Base-by-base conservation (phyloP, 495 filamentous ascomycete species). In the Amniculicola lignicola region DNA sequence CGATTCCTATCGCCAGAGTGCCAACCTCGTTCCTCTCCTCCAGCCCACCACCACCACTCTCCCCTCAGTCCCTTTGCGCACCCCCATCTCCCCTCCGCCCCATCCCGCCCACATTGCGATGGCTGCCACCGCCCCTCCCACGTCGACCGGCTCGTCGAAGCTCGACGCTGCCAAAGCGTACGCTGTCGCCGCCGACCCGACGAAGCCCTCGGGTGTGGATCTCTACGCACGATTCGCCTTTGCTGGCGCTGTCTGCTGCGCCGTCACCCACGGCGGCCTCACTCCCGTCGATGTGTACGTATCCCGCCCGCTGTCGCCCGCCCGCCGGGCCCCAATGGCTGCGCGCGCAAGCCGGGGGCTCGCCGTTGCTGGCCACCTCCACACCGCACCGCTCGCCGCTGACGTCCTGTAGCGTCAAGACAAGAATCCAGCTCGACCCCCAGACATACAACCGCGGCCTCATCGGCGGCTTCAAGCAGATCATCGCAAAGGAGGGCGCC, bases 231-330 rank as follows among this genome's bases (percentile, higher is more conserved):
- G 89, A 70, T 95, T 95, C 78, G 89, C 91, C 71, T 86, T 95
- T 67, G 90, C 90, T 59, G 90, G 90, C 72, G 90, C 90, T 62
- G 77, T 94, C 75, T 95, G 90, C 84, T 96, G 90, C 73, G 88
- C 88, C 67, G 78, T 96, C 75, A 96, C 90, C 64, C 90, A 96
- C 79, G 90, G 90, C 66, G 83, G 80, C 67, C 80, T 95, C 70
- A 96, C 90, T 51, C 90, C 90, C 64, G 87, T 96, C 68, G 90
- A 96, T 85, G 90, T 96, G 90, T 96, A 89, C 77, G 90, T 85
- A n/a, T 52, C 51, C n/a, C 37, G 31, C 45, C 3, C 18, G 9
- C 15, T 41, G 22, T 15, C 10, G 42, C 24, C 4, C 18, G n/a
- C 12, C 10, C 39, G 5, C 15, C 12, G 29, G 18, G 6, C 14